Evolutionary conservation across 1,284 basidiomycete genomes (phyloP), one percentile per base, ranked within the genome.

Genomic region (Cerrena zonata): DNA sequence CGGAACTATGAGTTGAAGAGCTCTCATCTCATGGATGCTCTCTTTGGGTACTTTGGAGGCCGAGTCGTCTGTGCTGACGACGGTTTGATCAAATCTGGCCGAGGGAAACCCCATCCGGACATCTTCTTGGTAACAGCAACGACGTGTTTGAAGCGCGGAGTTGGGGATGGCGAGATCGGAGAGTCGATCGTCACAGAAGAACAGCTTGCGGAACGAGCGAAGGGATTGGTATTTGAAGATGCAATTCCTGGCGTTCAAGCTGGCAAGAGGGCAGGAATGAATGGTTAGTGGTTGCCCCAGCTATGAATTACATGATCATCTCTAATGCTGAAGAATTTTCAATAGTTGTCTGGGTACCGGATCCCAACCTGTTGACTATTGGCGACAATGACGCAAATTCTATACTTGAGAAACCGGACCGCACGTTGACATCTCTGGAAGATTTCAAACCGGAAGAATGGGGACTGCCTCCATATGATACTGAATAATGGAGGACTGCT

Each of bases 191-290:
- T 61, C 22, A 67, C 69, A 21, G 69, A 69, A n/a, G 66, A 60
- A 43, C 72, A 83, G 57, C 53, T 56, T 47, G 59, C 53, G 45
- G 80, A 82, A 61, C 70, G 88, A 39, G 61, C 65, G 37, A 79
- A 72, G 54, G 87, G 85, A 0, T 69, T 91, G 1, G 80, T 91
- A 2, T 86, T 91, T 56, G 88, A 91, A 66, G 88, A 91, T 63
- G 80, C 80, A 5, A 66, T 88, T 43, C 78, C 77, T 2, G 88
- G 88, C 0, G 71, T 90, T 58, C 79, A 85, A 57, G 86, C 87
- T 15, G 88, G 81, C 10, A 86, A 86, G 63, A 72, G 84, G 51
- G 88, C 87, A 1, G 86, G 85, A 18, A 91, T 91, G 88, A 76
- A 78, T 48, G 87, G 89, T 89, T 52, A 27, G 78, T 66, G n/a